Evolutionary conservation across 1,284 basidiomycete species (phyloP), one percentile per base, ranked within the genome.

Genomic region (Boletus hoseneyae): DNA sequence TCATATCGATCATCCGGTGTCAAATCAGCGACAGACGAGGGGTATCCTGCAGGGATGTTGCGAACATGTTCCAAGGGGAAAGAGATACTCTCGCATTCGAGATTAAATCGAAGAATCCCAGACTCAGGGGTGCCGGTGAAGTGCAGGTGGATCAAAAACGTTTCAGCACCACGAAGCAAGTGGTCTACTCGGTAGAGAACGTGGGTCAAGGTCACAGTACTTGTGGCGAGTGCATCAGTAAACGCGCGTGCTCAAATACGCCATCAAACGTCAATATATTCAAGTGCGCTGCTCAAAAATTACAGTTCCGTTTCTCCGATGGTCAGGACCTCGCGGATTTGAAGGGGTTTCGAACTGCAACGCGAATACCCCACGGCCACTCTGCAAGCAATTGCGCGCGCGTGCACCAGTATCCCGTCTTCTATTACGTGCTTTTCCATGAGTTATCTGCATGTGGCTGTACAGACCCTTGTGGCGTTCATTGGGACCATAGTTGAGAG

Each of bases 81-180:
- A 40, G 54, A 60, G 48, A 34, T 55, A 23, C 36, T 47, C 51
- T 58, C 50, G 50, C 55, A 59, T 66, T 52, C 54, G 57, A 59
- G 57, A 62, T 45, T 52, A 40, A 58, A 63, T 62, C 51, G 48
- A 51, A 49, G 47, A 49, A 45, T 57, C 56, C 50, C 58, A 45
- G 50, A 41, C 57, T 58, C 62, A 66, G 56, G 62, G n/a, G n/a
- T n/a, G n/a, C n/a, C n/a, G 60, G 43, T 46, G 62, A 45, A 25
- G 32, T 18, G 3, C 40, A 38, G 35, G 58, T 64, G 55, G 63
- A 51, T 63, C 56, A 45, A 51, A 61, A 63, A 61, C 47, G 48
- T 64, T 61, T 65, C 65, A 57, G 38, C 21, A 33, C 39, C 48
- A 47, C 47, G 51, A 47, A 47, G 59, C 38, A 43, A 54, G 52